Evolutionary conservation across 805 yeast genomes (phyloP).

Genomic region (Suhomyces sp.): DNA sequence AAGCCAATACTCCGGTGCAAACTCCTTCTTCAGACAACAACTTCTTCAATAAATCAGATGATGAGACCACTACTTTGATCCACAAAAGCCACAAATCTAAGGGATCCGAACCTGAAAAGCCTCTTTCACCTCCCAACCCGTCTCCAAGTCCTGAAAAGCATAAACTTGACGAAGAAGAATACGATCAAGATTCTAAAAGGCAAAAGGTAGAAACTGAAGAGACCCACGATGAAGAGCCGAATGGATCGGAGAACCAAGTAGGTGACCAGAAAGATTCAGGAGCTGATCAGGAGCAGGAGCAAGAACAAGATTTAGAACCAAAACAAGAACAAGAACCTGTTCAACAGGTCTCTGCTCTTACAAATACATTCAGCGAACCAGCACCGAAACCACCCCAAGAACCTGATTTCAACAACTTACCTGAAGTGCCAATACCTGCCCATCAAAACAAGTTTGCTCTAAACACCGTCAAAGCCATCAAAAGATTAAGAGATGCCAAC

Average conservation of each 20-base stretch:
- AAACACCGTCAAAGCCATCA: constrained; percentile 80
- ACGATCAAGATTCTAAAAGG: constrained; percentile 17
- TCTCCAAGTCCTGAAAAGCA: constrained; percentile 42
- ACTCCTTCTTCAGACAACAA: constrained; percentile 33
- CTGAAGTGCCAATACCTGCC: constrained; percentile 64
- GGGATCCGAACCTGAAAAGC: constrained; percentile 29
- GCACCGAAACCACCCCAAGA: constrained; percentile 76
- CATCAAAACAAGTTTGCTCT: constrained; percentile 83
- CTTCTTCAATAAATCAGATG: constrained; percentile 22
- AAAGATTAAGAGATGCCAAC: constrained; percentile 84
- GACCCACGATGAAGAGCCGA: constrained; percentile 15
- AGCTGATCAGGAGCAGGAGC: constrained; percentile 6
- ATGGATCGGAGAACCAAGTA: constrained; percentile 17
- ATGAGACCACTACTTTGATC: constrained; percentile 9
- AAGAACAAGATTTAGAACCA: constrained; percentile 1
- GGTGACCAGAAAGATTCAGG: neutral
- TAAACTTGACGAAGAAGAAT: constrained; percentile 26
- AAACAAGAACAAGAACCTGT: constrained; percentile 5
- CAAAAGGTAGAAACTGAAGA: constrained; percentile 21
- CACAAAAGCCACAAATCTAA: constrained; percentile 4
- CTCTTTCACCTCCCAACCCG: constrained; percentile 45
- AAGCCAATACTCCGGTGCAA: constrained; percentile 38
- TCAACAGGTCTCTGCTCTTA: constrained; percentile 4
- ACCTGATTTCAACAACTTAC: constrained; percentile 69
- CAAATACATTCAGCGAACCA: constrained; percentile 37